These are phyloP conservation scores for Ustilago nuda DNA, from an alignment of 1,284 basidiomycete species.

Conservation along the genomic window DNA sequence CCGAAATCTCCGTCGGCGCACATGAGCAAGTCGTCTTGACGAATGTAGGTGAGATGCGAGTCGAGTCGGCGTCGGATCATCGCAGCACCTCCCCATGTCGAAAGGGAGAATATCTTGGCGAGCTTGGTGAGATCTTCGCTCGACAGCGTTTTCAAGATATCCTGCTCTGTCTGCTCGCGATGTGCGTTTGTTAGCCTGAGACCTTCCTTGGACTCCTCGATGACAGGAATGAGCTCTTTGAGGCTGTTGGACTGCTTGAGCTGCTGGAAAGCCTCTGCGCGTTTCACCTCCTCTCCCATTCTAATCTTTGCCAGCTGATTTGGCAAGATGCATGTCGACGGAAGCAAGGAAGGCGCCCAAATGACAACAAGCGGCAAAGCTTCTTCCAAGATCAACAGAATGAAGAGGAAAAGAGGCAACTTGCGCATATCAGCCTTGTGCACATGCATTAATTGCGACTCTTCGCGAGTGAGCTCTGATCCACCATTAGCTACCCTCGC, in stretches of 20 bases:
- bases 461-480: conserved; percentile 44
- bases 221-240: conserved; percentile 30
- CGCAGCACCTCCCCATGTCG: conserved; percentile 51
- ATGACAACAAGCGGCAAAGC: conserved; percentile 84
- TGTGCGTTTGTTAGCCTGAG: conserved; percentile 10
- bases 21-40: conserved; percentile 55
- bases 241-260: conserved; percentile 31
- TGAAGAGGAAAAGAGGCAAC: conserved; percentile 82
- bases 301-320: conserved; percentile 75
- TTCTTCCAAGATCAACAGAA: conserved; percentile 82
- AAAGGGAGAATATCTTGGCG: conserved; percentile 51
- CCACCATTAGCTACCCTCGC: conserved; percentile 38
- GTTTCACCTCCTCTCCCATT: conserved; percentile 57
- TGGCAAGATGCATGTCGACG: conserved; percentile 87
- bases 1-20: conserved; percentile 14
- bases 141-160: conserved; percentile 26
- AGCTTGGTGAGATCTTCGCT: conserved; percentile 30
- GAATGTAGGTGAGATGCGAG: conserved; percentile 52
- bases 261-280: conserved; percentile 40
- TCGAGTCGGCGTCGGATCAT: conserved; percentile 49
- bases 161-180: background rate
- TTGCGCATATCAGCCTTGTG: conserved; percentile 71
- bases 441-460: conserved; percentile 54
- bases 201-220: conserved; percentile 9
- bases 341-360: conserved; percentile 84